Base-by-base conservation (phyloP, 2,329 filamentous ascomycete genomes). In the Venturia effusa region DNA sequence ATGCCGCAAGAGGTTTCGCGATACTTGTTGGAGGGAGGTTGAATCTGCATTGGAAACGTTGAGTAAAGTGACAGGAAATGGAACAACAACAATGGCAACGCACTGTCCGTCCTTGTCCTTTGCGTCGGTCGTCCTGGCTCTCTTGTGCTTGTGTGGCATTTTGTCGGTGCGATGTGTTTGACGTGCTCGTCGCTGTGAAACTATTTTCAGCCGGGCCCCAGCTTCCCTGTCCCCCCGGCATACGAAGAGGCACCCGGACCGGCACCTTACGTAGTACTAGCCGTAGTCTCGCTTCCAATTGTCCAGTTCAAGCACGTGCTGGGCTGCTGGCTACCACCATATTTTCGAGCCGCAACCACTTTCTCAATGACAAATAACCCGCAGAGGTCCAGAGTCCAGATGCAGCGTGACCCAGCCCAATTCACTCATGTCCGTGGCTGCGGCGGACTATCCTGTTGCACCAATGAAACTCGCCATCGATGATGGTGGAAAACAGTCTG, bases 91-190 rank as follows among this genome's bases (percentile, higher is more conserved):
- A 10, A 7, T 57, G 15, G 27, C 51, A 57, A 57, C 51, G 51
- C 27, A 57, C 51, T 57, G 70, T 61, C 69, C 78, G 75, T 74
- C 69, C 32, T 71, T 68, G 37, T 73, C 71, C 66, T 76, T 73
- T n/a, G 69, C 69, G 15, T 74, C 67, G 10, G 65, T 68, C 27
- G 67, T 62, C 55, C 34, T 72, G 79, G 68, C 73, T 87, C 86
- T 79, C 67, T 88, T 93, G 74, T 95, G 90, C 77, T 95, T 95
- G 78, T 93, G 90, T 74, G 90, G 90, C 90, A 95, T 95, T 40
- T 65, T 76, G 67, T 22, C 19, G 39, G 60, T 10, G 60, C 41
- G 43, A 60, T 37, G 4, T 59, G 22, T 7, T 19, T 24, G 30
- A n/a, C 27, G 34, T 55, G 51, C 51, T 55, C 4, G 19, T 22